phyloP scores from a whole-genome alignment of 1,139 yeast genomes.

The Yamadazyma dushanensis region DNA sequence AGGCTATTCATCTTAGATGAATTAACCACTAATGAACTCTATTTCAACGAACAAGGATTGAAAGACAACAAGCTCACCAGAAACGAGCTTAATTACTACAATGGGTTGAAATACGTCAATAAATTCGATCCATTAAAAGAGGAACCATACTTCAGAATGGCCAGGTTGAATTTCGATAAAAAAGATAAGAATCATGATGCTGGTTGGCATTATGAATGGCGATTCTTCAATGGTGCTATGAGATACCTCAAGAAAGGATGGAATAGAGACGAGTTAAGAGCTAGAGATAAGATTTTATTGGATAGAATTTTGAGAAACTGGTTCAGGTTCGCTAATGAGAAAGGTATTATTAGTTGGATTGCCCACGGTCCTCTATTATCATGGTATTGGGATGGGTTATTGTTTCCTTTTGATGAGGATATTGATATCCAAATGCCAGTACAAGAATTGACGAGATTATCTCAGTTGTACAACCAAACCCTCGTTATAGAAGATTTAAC shows the following conservation, averaged over 20 bases:
- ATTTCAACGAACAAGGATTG: slow-evolving; percentile 19
- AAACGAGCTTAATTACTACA: slow-evolving; percentile 25
- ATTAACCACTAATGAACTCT: slow-evolving; percentile 21
- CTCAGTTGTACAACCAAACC: slow-evolving; percentile 37
- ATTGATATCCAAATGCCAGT: slow-evolving; percentile 41
- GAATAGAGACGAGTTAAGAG: slow-evolving; percentile 25
- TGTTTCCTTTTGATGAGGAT: slow-evolving; percentile 40
- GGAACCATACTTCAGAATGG: slow-evolving; percentile 35
- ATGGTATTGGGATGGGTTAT: slow-evolving; percentile 41
- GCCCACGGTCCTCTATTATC: slow-evolving; percentile 45
- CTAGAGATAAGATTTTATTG: slow-evolving; percentile 26
- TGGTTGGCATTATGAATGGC: slow-evolving; percentile 47
- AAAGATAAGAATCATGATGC: slow-evolving; percentile 25
- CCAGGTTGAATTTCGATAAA: slow-evolving; percentile 25
- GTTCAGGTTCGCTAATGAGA: slow-evolving; percentile 30
- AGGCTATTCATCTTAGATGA: slow-evolving; percentile 12
- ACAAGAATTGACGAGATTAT: slow-evolving; percentile 28
- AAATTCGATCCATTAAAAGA: slow-evolving; percentile 23
- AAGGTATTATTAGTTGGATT: slow-evolving; percentile 39
- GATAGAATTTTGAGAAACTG: slow-evolving; percentile 34
- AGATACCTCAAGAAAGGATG: slow-evolving; percentile 28
- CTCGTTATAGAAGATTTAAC: slow-evolving; percentile 30
- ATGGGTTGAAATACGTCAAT: slow-evolving; percentile 26
- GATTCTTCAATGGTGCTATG: slow-evolving; percentile 46
- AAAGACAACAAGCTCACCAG: slow-evolving; percentile 17